Conservation (phyloP, 2,329 filamentous ascomycete genomes). For the Arthrobotrys megalospora region DNA sequence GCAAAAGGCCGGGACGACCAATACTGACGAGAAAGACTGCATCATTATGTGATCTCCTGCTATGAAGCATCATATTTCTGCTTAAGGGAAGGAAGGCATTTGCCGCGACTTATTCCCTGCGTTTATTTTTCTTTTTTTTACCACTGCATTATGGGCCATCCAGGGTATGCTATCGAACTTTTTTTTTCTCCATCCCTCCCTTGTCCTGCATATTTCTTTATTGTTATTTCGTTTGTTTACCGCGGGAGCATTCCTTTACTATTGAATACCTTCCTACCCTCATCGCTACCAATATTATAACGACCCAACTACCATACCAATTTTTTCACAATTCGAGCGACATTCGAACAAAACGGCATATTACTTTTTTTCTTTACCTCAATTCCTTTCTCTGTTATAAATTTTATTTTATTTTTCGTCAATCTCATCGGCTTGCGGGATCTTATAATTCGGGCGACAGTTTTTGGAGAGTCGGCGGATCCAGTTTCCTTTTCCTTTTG, state of each 20-base stretch:
- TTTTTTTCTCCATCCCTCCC: slow-evolving; percentile 20
- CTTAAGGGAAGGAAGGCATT: slow-evolving; percentile 16
- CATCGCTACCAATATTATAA: slow-evolving; percentile 20
- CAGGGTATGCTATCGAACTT: slow-evolving; percentile 6
- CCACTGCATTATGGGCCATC: slow-evolving; percentile 11
- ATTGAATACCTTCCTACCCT: not conserved
- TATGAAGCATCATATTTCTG: slow-evolving; percentile 19
- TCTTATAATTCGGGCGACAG: slow-evolving; percentile 22
- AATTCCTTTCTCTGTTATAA: slow-evolving; percentile 15
- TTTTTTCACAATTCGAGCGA: slow-evolving; percentile 15
- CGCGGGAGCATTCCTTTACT: slow-evolving; percentile 25
- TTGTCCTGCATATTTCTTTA: slow-evolving; percentile 17
- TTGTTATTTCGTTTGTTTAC: slow-evolving; percentile 25
- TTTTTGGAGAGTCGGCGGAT: not conserved
- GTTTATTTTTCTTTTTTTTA: slow-evolving; percentile 21
- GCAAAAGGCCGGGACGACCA: slow-evolving; percentile 30
- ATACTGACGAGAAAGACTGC: slow-evolving; percentile 54
- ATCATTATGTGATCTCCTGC: slow-evolving; percentile 54
- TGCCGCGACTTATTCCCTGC: slow-evolving; percentile 11
- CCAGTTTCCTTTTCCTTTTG: not conserved
- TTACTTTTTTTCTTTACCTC: slow-evolving; percentile 1
- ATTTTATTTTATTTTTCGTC: slow-evolving; percentile 1
- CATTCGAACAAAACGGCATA: slow-evolving; percentile 14
- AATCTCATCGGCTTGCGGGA: slow-evolving; percentile 1
- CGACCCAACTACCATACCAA: slow-evolving; percentile 28